phyloP scores from a whole-genome alignment of 495 filamentous ascomycete genomes.

The Penicillium ochrochloron region DNA sequence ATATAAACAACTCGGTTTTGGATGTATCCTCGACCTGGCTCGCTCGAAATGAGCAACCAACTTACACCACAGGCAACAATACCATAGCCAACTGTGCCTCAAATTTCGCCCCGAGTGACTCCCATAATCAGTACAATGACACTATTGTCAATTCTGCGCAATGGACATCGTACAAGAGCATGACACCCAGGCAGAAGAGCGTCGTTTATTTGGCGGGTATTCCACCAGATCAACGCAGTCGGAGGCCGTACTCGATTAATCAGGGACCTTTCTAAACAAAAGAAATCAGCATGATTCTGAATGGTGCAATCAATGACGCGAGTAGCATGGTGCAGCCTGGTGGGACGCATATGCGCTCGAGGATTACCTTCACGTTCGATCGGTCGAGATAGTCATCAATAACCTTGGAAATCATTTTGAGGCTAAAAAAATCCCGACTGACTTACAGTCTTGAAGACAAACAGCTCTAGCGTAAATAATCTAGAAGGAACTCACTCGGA shows the following conservation, averaged over 20 bases:
- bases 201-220: neutral
- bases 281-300: neutral
- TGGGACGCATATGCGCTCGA: neutral
- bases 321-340: neutral
- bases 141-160: neutral
- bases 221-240: conserved; percentile 1
- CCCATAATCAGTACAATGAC: neutral
- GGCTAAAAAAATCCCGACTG: neutral
- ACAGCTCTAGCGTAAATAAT: neutral
- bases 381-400: neutral
- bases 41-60: neutral
- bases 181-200: neutral
- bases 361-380: neutral
- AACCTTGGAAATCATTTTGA: neutral
- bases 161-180: neutral
- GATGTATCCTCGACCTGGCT: neutral
- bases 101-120: neutral
- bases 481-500: neutral
- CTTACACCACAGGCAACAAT: neutral
- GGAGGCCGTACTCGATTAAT: neutral
- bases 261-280: conserved; percentile 1
- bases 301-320: neutral
- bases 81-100: neutral
- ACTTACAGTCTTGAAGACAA: neutral
- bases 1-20: neutral